Percentiles rank a stretch among this genome's conserved stretches.
These are phyloP conservation scores for Phalaenopsis hybrid DNA, from an alignment of 116 monocot species.

Conservation along the genomic window DNA sequence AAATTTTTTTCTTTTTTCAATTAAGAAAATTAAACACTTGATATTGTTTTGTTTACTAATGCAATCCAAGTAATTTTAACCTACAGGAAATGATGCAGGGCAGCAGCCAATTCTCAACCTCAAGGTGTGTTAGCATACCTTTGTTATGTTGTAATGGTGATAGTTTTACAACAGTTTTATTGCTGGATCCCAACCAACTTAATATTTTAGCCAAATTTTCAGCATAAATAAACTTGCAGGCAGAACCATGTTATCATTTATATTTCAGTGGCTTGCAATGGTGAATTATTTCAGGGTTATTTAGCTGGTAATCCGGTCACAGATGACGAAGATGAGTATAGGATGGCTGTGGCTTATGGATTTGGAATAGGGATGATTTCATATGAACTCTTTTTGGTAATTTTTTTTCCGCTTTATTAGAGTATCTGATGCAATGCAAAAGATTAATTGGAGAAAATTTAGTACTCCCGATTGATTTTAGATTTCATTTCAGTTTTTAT, in stretches of 20 bases:
- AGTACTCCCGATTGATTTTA: not conserved
- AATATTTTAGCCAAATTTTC: not conserved
- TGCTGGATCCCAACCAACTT: not conserved
- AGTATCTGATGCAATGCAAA: not conserved
- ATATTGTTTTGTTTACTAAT: not conserved
- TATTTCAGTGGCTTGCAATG: not conserved
- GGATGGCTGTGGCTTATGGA: not conserved
- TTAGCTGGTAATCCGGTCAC: constrained; percentile 1
- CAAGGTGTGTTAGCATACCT: not conserved
- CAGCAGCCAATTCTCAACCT: constrained; percentile 2
- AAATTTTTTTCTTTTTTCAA: not conserved
- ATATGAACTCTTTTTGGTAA: constrained; percentile 1
- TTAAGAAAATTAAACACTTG: not conserved
- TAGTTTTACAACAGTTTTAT: not conserved
- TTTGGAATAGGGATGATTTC: constrained; percentile 5
- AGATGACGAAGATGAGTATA: not conserved
- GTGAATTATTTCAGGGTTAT: constrained; percentile 9
- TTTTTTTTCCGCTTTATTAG: not conserved
- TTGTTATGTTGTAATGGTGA: not conserved
- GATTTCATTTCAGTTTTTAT: too few relatives aligned
- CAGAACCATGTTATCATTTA: not conserved
- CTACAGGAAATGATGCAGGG: constrained; percentile 7
- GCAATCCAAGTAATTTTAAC: not conserved
- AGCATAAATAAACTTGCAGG: not conserved
- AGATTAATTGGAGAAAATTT: not conserved